Evolutionary conservation across 768 basidiomycete genomes (phyloP).

Genomic region (Tylopilus rubrobrunneus): DNA sequence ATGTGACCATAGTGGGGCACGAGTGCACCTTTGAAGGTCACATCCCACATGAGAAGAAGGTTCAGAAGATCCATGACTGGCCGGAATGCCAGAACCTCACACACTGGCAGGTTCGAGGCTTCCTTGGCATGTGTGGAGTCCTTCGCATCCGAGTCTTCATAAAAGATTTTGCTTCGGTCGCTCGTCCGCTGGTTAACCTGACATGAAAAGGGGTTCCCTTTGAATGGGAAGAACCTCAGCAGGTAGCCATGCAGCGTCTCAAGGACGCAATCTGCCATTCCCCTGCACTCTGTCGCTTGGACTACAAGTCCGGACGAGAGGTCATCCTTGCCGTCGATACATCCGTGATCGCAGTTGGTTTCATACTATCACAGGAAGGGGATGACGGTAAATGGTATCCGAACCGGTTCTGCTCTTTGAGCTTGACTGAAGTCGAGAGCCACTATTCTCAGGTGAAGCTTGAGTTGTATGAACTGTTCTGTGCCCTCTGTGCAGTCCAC

Average conservation of each 20-base stretch:
- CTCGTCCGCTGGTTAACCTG: background rate
- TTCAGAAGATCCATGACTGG: background rate
- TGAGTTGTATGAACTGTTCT: background rate
- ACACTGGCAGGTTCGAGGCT: background rate
- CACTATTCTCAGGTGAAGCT: background rate
- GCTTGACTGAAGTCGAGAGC: background rate
- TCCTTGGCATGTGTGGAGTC: background rate
- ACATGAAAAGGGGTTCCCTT: background rate
- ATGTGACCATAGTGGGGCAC: background rate
- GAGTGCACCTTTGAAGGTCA: background rate
- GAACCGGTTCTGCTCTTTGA: background rate
- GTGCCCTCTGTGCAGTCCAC: accelerated
- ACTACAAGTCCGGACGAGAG: background rate
- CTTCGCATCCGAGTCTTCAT: background rate
- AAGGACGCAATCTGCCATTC: background rate
- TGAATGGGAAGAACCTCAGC: background rate
- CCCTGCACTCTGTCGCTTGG: background rate
- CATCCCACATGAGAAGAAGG: background rate
- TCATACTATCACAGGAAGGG: background rate
- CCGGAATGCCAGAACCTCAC: background rate
- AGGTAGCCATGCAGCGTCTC: background rate
- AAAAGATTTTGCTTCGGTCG: background rate
- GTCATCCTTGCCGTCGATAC: background rate
- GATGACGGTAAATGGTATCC: background rate
- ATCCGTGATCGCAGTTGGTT: background rate